Evolutionary conservation across 805 yeast species (phyloP), one percentile per base, ranked within the genome.

Genomic region (Candida railenensis): DNA sequence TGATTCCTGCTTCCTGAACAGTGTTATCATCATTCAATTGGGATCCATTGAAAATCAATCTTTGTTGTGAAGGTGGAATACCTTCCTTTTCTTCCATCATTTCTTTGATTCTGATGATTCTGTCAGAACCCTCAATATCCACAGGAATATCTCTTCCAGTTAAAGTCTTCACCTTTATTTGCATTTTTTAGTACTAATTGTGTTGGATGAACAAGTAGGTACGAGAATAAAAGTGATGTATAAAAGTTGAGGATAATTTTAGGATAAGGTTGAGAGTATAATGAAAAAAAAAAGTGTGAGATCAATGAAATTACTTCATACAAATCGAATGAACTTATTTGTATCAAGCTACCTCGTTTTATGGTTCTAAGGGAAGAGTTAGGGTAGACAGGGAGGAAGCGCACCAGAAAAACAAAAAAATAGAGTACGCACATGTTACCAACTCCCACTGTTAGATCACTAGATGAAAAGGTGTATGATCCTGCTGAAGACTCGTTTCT

Each of bases 21-120:
- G 94, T 80, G 57, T 81, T 75, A 19, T 85, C 87, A 62, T 92
- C 98, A 55, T 86, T 85, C 85, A 92, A 78, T 71, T 92, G 97
- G 55, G 89, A 87, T 18, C 99, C 99, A 46, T 87, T 83, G 67
- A 80, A 89, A 57, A 92, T 85, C 53, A 92, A 81, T 55, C 96
- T 81, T 67, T 94, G 99, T 69, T 92, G 99, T 25, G 87, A 82
- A 9, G 98, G 97, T 2, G 98, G 97, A 46, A 92, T 92, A 1
- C 98, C 99, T 64, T 92, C 98, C 58, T 89, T 89, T 61, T 92
- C 97, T 65, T 94, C 98, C 71, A 92, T 81, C 62, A 86, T 80
- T 62, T 92, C 97, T 67, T 92, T 92, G 67, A 92, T 82, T 42
- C 85, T 80, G 50, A 81, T 77, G 48, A 88, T 76, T 61, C 76